Evolutionary conservation across 208 protist species (phyloP), one percentile per base, ranked within the genome.

Genomic region (Acanthamoeba healyi): DNA sequence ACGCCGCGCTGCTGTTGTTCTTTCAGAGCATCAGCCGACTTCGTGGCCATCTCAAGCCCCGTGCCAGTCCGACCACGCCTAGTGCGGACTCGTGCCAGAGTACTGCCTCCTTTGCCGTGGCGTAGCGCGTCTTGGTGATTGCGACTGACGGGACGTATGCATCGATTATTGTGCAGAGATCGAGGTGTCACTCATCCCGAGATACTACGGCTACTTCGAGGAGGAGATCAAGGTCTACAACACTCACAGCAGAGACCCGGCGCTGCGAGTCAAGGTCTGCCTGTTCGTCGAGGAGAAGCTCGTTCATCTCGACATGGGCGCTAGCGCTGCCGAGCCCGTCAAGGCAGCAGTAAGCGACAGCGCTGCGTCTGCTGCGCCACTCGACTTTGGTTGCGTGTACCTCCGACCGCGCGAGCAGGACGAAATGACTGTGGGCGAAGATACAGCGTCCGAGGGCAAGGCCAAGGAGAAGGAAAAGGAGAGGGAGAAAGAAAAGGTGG

Each of bases 131-230:
- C n/a, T n/a, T n/a, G n/a, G n/a, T n/a, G n/a, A n/a, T n/a, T n/a
- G n/a, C n/a, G n/a, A n/a, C n/a, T n/a, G n/a, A n/a, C n/a, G n/a
- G n/a, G n/a, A n/a, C n/a, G n/a, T n/a, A n/a, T n/a, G n/a, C n/a
- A n/a, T n/a, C n/a, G n/a, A n/a, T n/a, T n/a, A n/a, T n/a, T n/a
- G n/a, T n/a, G n/a, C 56, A 90, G 82, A 12, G 15, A 38, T 90
- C 82, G 51, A 56, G 34, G 26, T 49, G 10, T 49, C 49, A 17
- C 6, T 90, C 7, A 22, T 90, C 14, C 82, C 82, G 5, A 74
- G n/a, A 67, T 19, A 90, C 1, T 95, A 94, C 72, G 94, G 94
- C 32, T 26, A 92, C 1, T 95, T 94, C 12, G 94, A 95, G 54
- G 94, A 95, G 36, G 82, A 88, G 36, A 91, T 95, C 22, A 32